Conservation (phyloP, 2,329 filamentous ascomycete species). For the Aureobasidium vineae region DNA sequence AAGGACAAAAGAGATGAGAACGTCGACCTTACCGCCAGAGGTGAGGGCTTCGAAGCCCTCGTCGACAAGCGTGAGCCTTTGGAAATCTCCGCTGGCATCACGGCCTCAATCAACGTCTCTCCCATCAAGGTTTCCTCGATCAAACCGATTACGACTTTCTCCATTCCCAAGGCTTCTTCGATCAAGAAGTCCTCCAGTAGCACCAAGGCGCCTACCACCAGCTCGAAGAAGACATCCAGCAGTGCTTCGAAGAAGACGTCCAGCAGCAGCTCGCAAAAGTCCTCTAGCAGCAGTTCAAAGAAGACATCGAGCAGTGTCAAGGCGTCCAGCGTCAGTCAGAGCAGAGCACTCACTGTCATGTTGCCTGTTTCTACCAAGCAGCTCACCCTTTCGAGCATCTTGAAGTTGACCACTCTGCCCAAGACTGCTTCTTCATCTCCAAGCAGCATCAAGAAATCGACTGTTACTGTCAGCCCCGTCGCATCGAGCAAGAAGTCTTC, state of each 20-base stretch:
- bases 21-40: not conserved
- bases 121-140: not conserved
- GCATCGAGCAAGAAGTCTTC: constrained; percentile 1
- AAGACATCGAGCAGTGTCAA: not conserved
- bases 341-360: not conserved
- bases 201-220: not conserved
- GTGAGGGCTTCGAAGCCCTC: not conserved
- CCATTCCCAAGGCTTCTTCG: not conserved
- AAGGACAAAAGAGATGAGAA: not conserved
- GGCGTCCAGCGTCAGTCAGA: not conserved
- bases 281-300: not conserved
- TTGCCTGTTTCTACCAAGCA: constrained; percentile 6
- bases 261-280: not conserved
- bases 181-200: not conserved
- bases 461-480: constrained; percentile 1
- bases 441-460: not conserved
- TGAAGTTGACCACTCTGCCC: not conserved
- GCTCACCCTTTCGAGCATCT: constrained; percentile 5
- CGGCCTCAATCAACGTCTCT: not conserved
- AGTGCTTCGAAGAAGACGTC: not conserved
- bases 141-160: not conserved
- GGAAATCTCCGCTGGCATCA: not conserved
- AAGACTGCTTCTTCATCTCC: not conserved
- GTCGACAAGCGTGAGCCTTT: constrained; percentile 12
- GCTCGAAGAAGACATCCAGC: not conserved